phyloP scores from a whole-genome alignment of 2,329 filamentous ascomycete genomes.

The Ophiostoma tasmaniense region DNA sequence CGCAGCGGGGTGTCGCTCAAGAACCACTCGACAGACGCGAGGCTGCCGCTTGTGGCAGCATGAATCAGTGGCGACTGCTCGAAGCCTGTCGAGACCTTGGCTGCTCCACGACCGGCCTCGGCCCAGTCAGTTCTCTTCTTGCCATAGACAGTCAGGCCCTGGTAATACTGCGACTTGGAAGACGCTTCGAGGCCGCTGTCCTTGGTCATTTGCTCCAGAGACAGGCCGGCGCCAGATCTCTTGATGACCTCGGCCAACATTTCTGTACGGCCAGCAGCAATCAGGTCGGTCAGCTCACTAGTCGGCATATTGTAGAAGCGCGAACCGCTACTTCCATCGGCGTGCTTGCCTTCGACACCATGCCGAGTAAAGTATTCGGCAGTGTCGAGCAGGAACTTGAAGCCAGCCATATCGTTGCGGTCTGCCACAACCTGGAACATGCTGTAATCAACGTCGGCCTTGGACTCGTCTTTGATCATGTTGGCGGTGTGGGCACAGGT shows the following conservation, averaged over 20 bases:
- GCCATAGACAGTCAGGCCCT: constrained; percentile 67
- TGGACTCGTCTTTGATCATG: background rate
- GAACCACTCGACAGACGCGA: constrained; percentile 71
- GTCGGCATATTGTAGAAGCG: background rate
- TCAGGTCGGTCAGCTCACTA: constrained; percentile 34
- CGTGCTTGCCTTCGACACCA: background rate
- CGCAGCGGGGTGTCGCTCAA: constrained; percentile 60
- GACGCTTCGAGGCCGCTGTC: constrained; percentile 31
- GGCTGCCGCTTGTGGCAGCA: constrained; percentile 46
- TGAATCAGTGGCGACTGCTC: constrained; percentile 51
- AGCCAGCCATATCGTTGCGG: constrained; percentile 43
- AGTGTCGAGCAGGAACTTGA: constrained; percentile 49
- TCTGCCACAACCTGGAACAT: constrained; percentile 41
- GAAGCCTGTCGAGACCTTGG: constrained; percentile 32
- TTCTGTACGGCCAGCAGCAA: constrained; percentile 42
- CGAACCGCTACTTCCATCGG: background rate
- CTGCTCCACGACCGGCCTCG: constrained; percentile 45
- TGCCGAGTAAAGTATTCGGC: background rate
- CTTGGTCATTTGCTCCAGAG: constrained; percentile 57
- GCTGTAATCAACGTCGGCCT: background rate
- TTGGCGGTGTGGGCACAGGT: background rate
- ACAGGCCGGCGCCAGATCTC: constrained; percentile 58
- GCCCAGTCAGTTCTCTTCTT: constrained; percentile 69
- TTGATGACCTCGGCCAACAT: constrained; percentile 58
- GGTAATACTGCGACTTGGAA: constrained; percentile 63